Evolutionary conservation across 2,329 filamentous ascomycete species (phyloP).

Genomic region (Phyllosticta citrichinensis): DNA sequence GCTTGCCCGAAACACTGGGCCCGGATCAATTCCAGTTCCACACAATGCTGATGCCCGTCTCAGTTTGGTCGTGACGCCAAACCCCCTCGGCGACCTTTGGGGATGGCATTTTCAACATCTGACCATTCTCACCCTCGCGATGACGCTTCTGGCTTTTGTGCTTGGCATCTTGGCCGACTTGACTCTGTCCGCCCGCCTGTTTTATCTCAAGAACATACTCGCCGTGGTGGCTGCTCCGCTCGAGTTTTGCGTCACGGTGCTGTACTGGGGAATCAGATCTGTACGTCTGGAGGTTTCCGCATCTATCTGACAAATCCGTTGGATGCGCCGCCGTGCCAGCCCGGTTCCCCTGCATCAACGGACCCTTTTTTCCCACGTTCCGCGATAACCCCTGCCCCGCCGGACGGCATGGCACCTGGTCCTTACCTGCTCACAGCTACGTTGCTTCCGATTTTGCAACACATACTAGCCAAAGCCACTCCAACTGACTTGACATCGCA

Average conservation of each 20-base stretch:
- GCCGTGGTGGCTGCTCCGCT: slow-evolving; percentile 57
- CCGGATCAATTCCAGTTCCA: neutral
- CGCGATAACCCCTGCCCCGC: slow-evolving; percentile 10
- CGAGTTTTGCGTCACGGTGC: slow-evolving; percentile 58
- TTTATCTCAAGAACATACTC: slow-evolving; percentile 57
- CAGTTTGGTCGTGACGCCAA: slow-evolving; percentile 1
- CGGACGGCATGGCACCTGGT: neutral
- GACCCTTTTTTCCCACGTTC: slow-evolving; percentile 14
- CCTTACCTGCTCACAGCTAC: neutral
- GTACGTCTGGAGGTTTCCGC: slow-evolving; percentile 24
- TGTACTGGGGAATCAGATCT: slow-evolving; percentile 62
- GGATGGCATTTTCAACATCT: slow-evolving; percentile 64
- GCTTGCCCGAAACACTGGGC: neutral
- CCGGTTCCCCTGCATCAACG: neutral
- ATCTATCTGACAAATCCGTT: slow-evolving; percentile 5
- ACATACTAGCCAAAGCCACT: neutral
- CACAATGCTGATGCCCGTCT: neutral
- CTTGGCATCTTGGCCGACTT: slow-evolving; percentile 56
- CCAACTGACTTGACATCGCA: slow-evolving; percentile 12
- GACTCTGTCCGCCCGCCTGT: slow-evolving; percentile 47
- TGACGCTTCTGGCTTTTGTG: slow-evolving; percentile 51
- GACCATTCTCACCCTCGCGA: slow-evolving; percentile 51
- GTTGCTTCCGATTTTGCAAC: neutral
- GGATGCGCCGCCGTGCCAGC: neutral
- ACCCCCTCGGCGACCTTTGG: slow-evolving; percentile 9